Base-by-base conservation (phyloP, 2,329 filamentous ascomycete genomes). In the Stachybotrys chlorohalonatus region DNA sequence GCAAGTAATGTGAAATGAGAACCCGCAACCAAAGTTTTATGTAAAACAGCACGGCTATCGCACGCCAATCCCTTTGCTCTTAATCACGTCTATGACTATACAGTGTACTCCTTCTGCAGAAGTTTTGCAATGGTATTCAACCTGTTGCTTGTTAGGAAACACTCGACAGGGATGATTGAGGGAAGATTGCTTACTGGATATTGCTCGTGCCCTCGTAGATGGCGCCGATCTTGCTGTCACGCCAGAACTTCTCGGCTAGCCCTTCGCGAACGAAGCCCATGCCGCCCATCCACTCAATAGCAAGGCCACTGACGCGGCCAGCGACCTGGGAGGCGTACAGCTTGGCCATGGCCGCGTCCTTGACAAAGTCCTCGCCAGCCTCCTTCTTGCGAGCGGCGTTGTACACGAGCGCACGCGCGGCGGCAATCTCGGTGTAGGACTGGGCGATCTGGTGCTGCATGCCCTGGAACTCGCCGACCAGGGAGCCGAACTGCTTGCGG, bases 381-480 rank as follows among this genome's bases (percentile, higher is more conserved):
- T 99, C 94, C 87, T 97, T 99, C 83, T 95, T 96, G 66, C 94
- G 85, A 1, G 94, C 87, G 3, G 94, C 94, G 66, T 97, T 99
- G 81, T 89, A 99, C 54, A 99, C 91, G 24, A 99, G 80, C 8
- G 91, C 90, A 52, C 94, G 85, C 1, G 94, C 94, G 32, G 94
- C 94, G 54, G 85, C 79, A 67, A 99, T 96, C 71, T 99, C 94
- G 30, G 88, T 90, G 76, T 93, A 97, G 1, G 91, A 87, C 75
- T 99, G 94, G 2, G 94, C 94, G 59, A 99, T 87, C 77, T 99
- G 94, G 77, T 96, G 92, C 76, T 97, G 93, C 94, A 99, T 97
- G 65, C 91, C 92, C 75, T 99, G 94, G 82, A 99, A 99, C 70
- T 95, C 89, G 66, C 94, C 94, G 57, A 99, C 86, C 54, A 95